phyloP scores from a whole-genome alignment of 2,329 filamentous ascomycete species.

The Coniochaeta prunicola region DNA sequence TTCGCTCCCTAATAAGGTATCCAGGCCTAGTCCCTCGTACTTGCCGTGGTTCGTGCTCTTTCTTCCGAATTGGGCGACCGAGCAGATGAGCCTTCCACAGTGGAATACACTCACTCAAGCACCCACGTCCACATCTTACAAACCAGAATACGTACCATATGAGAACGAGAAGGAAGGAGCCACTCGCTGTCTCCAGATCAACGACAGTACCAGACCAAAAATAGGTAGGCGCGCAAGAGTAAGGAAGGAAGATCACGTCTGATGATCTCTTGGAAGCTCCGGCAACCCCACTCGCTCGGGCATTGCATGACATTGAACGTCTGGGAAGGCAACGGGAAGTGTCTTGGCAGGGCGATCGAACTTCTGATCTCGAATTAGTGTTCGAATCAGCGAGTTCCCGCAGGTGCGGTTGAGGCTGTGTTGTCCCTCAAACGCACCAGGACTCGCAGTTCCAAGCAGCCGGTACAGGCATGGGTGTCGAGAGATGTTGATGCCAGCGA shows the following conservation, averaged over 20 bases:
- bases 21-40: too few species aligned
- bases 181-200: too few species aligned
- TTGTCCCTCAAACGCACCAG: neutral
- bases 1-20: too few species aligned
- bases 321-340: neutral
- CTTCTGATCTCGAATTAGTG: neutral
- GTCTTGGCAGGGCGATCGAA: neutral
- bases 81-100: too few species aligned
- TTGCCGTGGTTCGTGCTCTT: too few species aligned
- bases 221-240: neutral
- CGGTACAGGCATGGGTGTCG: neutral
- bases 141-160: too few species aligned
- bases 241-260: neutral
- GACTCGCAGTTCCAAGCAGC: neutral
- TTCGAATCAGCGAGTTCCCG: neutral
- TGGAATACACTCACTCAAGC: too few species aligned
- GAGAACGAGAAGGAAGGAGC: too few species aligned
- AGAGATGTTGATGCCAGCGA: too few species aligned
- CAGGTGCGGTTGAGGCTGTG: too few species aligned
- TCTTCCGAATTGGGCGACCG: too few species aligned
- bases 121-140: too few species aligned
- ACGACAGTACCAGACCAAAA: neutral
- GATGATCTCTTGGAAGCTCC: neutral
- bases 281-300: neutral
- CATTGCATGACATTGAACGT: neutral